Percentiles rank a stretch among this genome's conserved stretches.
These are phyloP conservation scores for Podaxis sp. DNA, from an alignment of 768 basidiomycete species.

Conservation along the genomic window DNA sequence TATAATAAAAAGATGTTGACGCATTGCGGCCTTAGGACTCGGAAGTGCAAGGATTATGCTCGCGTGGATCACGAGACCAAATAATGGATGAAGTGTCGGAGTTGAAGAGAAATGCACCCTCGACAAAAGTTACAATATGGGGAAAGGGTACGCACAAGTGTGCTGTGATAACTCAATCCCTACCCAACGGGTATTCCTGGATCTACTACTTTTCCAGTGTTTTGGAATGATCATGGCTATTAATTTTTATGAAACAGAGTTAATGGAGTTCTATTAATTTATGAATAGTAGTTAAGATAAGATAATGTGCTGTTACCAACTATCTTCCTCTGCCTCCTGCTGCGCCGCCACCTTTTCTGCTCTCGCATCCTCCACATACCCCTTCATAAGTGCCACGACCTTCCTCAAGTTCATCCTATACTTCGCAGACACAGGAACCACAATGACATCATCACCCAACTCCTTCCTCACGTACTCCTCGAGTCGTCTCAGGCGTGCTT, in stretches of 20 bases:
- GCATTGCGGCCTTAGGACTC: not conserved
- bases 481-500: constrained; percentile 52
- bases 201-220: not conserved
- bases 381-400: constrained; percentile 65
- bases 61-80: not conserved
- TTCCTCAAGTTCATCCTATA: constrained; percentile 75
- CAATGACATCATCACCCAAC: constrained; percentile 53
- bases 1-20: not conserved
- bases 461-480: constrained; percentile 54
- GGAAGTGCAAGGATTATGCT: not conserved
- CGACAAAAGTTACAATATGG: not conserved
- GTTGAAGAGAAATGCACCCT: not conserved
- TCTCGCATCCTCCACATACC: constrained; percentile 53
- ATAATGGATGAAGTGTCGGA: not conserved
- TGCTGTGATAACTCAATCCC: not conserved
- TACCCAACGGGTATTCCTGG: not conserved
- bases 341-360: constrained; percentile 2
- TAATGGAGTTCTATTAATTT: not conserved
- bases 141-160: not conserved
- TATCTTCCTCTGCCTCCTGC: constrained; percentile 18
- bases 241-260: too few species aligned
- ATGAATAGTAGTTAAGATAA: not conserved
- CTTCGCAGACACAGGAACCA: constrained; percentile 86
- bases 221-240: too few species aligned
- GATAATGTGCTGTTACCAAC: constrained; percentile 1